Conservation (phyloP, 2,329 filamentous ascomycete genomes). For the Periconia sp. region DNA sequence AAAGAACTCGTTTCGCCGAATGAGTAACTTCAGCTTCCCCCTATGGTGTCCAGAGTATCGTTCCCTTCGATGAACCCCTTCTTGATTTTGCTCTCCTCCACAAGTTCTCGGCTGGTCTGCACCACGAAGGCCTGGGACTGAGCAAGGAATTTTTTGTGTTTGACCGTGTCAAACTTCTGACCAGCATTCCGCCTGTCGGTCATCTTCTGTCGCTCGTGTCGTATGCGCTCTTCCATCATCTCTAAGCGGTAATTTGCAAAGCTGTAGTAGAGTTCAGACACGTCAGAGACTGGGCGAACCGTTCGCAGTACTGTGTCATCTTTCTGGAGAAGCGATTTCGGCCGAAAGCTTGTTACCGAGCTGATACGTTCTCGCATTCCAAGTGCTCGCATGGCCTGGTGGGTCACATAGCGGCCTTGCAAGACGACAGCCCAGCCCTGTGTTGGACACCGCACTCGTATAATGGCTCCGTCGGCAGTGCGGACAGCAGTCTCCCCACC, state of each 20-base stretch:
- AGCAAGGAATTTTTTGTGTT: slow-evolving; percentile 43
- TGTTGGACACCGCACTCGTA: slow-evolving; percentile 65
- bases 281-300: slow-evolving; percentile 64
- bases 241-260: slow-evolving; percentile 68
- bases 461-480: slow-evolving; percentile 59
- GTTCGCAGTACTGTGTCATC: slow-evolving; percentile 68
- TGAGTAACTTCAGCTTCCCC: neutral
- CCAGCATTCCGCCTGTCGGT: slow-evolving; percentile 40
- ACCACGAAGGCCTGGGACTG: slow-evolving; percentile 40
- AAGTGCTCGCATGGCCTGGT: slow-evolving; percentile 65
- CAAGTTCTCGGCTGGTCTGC: slow-evolving; percentile 43
- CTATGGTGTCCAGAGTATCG: too few species aligned
- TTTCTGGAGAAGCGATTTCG: slow-evolving; percentile 58
- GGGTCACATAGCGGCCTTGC: slow-evolving; percentile 71
- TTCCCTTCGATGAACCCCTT: slow-evolving; percentile 35
- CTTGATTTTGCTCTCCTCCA: slow-evolving; percentile 35
- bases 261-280: slow-evolving; percentile 65
- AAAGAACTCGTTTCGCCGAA: neutral
- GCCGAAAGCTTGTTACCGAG: slow-evolving; percentile 71
- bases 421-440: slow-evolving; percentile 70
- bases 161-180: slow-evolving; percentile 40
- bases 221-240: slow-evolving; percentile 65
- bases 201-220: slow-evolving; percentile 48
- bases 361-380: slow-evolving; percentile 67
- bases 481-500: slow-evolving; percentile 70